Conservation (phyloP, 257 asterid genomes). For the Lycium barbarum region DNA sequence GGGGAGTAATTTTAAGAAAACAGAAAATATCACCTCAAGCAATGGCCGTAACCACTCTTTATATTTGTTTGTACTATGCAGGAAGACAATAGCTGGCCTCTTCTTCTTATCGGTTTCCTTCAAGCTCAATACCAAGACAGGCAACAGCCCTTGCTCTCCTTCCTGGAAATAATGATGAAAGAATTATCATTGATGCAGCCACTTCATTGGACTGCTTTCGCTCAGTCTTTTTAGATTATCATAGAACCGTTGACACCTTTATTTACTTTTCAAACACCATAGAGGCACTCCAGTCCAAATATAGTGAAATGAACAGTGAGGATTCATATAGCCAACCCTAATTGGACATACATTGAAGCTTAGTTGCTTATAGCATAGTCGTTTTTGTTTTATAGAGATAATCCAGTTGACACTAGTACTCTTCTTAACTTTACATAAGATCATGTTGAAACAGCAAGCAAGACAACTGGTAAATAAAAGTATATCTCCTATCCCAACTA, state of each 20-base stretch:
- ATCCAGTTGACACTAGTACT: background rate
- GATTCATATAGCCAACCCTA: background rate
- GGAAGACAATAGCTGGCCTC: constrained; percentile 83
- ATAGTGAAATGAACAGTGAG: background rate
- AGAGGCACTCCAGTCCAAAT: background rate
- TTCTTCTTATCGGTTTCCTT: constrained; percentile 49
- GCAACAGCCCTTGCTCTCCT: constrained; percentile 93
- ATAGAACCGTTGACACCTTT: background rate
- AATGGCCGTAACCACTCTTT: constrained; percentile 95
- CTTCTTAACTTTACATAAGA: background rate
- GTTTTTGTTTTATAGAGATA: background rate
- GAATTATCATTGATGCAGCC: background rate
- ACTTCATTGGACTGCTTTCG: background rate
- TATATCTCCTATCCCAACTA: no score
- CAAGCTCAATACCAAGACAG: constrained; percentile 78
- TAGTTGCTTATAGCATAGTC: background rate
- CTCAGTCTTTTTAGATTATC: background rate
- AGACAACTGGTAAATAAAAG: background rate
- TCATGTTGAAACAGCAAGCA: background rate
- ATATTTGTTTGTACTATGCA: constrained; percentile 88
- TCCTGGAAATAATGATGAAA: constrained; percentile 45
- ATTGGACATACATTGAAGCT: background rate
- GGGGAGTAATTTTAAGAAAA: constrained; percentile 10
- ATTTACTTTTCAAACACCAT: background rate
- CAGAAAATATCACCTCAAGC: constrained; percentile 66